Evolutionary conservation across 768 basidiomycete species (phyloP).

Genomic region (Leccinum broughii): DNA sequence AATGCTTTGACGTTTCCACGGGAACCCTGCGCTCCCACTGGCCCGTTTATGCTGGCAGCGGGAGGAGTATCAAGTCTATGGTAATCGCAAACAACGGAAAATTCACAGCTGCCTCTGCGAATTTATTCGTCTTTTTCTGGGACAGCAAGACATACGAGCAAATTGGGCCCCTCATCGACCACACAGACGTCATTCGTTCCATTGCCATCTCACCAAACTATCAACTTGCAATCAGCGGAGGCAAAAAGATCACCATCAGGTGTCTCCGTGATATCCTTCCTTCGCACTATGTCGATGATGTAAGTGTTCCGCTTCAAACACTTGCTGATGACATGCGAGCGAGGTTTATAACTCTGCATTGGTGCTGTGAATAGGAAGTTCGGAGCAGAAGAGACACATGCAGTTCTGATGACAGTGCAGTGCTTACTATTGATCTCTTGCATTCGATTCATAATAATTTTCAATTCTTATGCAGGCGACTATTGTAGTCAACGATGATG

Average conservation of each 20-base stretch:
- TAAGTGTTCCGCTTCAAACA: not conserved
- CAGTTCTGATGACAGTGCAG: not conserved
- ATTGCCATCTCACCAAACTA: conserved; percentile 13
- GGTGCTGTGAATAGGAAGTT: not conserved
- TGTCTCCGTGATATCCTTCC: conserved; percentile 11
- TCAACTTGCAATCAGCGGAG: conserved; percentile 5
- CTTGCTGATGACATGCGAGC: not conserved
- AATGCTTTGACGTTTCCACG: conserved; percentile 5
- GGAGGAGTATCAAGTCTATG: conserved; percentile 4
- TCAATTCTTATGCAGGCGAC: not conserved
- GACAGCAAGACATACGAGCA: conserved; percentile 5
- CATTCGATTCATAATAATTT: not conserved
- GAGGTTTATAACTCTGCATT: not conserved
- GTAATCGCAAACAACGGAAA: conserved; percentile 10
- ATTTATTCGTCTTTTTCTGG: conserved; percentile 11
- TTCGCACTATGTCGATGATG: conserved; percentile 5
- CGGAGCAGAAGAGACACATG: not conserved
- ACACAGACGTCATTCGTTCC: conserved; percentile 4
- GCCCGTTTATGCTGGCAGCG: not conserved
- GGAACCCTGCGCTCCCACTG: not conserved
- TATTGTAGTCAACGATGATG: not conserved
- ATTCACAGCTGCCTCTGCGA: conserved; percentile 8
- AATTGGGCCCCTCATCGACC: conserved; percentile 8
- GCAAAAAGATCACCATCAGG: conserved; percentile 2
- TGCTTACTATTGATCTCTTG: not conserved